Percentiles rank a stretch among this genome's conserved stretches.
phyloP scores from a whole-genome alignment of 257 asterid genomes.

The Forsythia suspensa region DNA sequence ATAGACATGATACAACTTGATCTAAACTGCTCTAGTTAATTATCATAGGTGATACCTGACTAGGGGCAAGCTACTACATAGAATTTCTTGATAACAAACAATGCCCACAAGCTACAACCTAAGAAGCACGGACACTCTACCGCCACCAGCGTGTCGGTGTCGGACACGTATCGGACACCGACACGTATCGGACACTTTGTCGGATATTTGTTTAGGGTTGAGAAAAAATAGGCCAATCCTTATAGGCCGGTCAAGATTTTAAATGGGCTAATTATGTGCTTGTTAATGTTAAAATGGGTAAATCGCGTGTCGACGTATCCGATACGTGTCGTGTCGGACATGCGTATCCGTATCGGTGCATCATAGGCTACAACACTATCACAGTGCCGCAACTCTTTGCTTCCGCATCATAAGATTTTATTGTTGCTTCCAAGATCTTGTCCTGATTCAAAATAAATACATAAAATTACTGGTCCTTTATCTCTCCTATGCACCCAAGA shows the following conservation, averaged over 20 bases:
- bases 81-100: neutral
- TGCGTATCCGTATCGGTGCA: too few species aligned
- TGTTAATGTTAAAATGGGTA: too few species aligned
- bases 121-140: too few species aligned
- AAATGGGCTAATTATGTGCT: too few species aligned
- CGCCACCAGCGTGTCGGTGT: too few species aligned
- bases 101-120: neutral
- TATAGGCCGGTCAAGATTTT: too few species aligned
- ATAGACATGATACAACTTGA: conserved; percentile 5
- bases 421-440: neutral
- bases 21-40: conserved; percentile 14
- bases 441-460: neutral
- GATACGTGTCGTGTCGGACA: too few species aligned
- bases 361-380: neutral
- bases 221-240: too few species aligned
- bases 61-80: conserved; percentile 9
- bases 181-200: too few species aligned
- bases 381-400: neutral
- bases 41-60: conserved; percentile 13
- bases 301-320: too few species aligned
- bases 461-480: neutral
- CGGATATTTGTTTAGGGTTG: too few species aligned
- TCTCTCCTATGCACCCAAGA: neutral
- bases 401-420: neutral
- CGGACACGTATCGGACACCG: too few species aligned